These are phyloP conservation scores for Salix viminalis DNA, from an alignment of 345 rosid genomes.

Conservation along the genomic window DNA sequence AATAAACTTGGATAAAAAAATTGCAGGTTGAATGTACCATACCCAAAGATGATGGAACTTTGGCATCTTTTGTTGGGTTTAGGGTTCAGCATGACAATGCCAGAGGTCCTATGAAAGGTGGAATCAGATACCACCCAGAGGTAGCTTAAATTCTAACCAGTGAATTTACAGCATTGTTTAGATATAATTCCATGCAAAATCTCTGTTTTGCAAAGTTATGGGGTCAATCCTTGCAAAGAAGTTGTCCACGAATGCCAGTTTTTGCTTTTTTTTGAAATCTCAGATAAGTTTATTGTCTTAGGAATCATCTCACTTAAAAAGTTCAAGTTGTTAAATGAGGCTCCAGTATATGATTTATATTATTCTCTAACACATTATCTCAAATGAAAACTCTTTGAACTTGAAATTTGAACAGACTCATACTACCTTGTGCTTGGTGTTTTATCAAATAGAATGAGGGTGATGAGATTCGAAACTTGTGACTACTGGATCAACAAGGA, in stretches of 20 bases:
- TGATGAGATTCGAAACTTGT: no score
- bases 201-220: background rate
- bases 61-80: constrained; percentile 89
- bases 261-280: no score
- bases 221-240: background rate
- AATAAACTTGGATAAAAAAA: background rate
- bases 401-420: no score
- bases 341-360: no score
- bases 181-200: background rate
- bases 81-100: constrained; percentile 97
- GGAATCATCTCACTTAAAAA: no score
- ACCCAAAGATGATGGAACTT: constrained; percentile 83
- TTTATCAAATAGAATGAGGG: no score
- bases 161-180: background rate
- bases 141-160: constrained; percentile 24
- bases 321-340: no score
- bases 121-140: constrained; percentile 98
- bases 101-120: constrained; percentile 99
- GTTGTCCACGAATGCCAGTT: background rate
- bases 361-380: no score
- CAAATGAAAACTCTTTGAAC: no score
- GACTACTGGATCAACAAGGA: no score
- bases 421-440: no score
- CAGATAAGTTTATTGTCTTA: no score
- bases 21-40: constrained; percentile 91